phyloP scores from a whole-genome alignment of 139 green algal species.

The Tetraselmis chui region DNA sequence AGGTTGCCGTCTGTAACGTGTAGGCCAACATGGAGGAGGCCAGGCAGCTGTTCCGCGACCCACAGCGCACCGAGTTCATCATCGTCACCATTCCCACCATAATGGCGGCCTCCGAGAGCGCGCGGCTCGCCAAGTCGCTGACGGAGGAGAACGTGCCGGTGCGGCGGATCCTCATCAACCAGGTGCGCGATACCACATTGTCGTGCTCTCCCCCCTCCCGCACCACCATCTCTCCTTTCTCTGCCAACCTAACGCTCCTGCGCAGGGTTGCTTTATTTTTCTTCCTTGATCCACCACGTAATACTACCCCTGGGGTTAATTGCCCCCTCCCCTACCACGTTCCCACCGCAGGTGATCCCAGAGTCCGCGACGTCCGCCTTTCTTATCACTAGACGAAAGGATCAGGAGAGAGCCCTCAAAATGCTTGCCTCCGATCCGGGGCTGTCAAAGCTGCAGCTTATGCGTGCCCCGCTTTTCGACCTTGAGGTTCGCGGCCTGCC shows the following conservation, averaged over 20 bases:
- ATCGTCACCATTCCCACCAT: conserved; percentile 97
- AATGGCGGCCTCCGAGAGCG: conserved; percentile 88
- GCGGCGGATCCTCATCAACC: conserved; percentile 85
- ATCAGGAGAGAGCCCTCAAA: conserved; percentile 81
- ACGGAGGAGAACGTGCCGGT: conserved; percentile 74
- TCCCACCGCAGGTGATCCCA: conserved; percentile 51
- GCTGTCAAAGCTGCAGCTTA: conserved; percentile 66
- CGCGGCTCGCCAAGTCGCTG: conserved; percentile 63
- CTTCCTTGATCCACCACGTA: no score
- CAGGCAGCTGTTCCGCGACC: conserved; percentile 79
- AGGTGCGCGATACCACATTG: conserved; percentile 37
- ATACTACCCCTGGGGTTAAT: no score
- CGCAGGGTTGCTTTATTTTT: no score
- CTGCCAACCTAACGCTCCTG: no score
- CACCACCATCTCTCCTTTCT: no score
- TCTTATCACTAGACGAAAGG: conserved; percentile 47
- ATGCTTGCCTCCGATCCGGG: conserved; percentile 60
- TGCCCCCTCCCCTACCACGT: neutral
- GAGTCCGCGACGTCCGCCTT: conserved; percentile 54
- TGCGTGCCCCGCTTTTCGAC: conserved; percentile 85
- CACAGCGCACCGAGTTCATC: conserved; percentile 82
- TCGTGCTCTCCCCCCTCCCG: neutral
- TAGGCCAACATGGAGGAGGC: conserved; percentile 81
- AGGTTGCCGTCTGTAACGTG: no score
- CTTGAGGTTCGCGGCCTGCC: conserved; percentile 88